Evolutionary conservation across 805 yeast species (phyloP), one percentile per base, ranked within the genome.

Genomic region (Saccharomyces eubayanus): DNA sequence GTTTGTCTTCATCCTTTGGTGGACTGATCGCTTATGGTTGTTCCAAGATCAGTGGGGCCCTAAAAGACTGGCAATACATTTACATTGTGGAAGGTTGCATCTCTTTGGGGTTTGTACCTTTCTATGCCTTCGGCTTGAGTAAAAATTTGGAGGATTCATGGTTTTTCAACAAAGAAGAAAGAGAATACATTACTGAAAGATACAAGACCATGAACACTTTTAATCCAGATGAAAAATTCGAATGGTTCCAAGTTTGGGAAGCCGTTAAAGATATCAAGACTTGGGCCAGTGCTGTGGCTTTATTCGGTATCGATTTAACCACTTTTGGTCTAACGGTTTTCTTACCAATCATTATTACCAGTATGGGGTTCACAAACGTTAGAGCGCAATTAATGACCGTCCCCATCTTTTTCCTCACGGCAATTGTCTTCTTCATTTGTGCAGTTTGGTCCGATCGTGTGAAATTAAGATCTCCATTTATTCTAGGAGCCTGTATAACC

Each of bases 361-460:
- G 72, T 54, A 54, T 70, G 67, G 68, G 74, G 56, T 59, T 84
- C 73, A 77, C 88, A 2, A 83, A 88, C 2, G 85, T 82, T 62
- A 74, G 79, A 53, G 92, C 95, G 9, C 89, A 89, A 68, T 79
- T 85, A 53, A 84, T 84, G 71, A 85, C 96, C 0, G 87, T 89
- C 49, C 90, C 89, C 59, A 95, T 96, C 21, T 89, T 95, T 91
- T 74, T 87, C 46, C 72, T 77, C 29, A 87, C 96, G 0, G 85
- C 89, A 63, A 89, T 85, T 5, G 72, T 79, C 31, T 79, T 84
- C 47, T 82, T 84, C 70, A 61, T 80, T 3, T 57, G 78, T n/a
- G 92, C 96, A 0, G 72, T 75, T 55, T 57, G 76, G 53, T 84
- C 94, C 0, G 96, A 89, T 66, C 68, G 63, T 48, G 51, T 72